Evolutionary conservation across 345 rosid species (phyloP).

Genomic region (Ceriops tagal): DNA sequence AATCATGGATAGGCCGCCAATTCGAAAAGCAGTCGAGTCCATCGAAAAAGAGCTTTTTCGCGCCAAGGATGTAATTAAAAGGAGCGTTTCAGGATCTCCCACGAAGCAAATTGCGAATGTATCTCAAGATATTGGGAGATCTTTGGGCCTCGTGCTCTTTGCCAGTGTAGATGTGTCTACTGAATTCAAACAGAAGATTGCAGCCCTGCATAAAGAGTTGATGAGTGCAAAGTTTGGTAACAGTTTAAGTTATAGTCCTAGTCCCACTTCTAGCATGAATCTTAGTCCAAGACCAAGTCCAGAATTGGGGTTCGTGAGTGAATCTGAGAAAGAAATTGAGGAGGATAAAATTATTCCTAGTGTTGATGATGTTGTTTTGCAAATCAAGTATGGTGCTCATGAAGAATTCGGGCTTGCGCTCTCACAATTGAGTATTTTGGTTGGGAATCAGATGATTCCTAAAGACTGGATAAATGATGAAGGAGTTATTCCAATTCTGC

Average conservation of each 20-base stretch:
- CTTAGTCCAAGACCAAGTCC: constrained; percentile 22
- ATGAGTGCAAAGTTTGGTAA: constrained; percentile 41
- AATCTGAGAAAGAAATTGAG: constrained; percentile 35
- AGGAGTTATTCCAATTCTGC: constrained; percentile 38
- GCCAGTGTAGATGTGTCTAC: constrained; percentile 38
- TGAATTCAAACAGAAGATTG: constrained; percentile 40
- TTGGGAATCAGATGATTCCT: constrained; percentile 26
- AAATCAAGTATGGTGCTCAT: constrained; percentile 52
- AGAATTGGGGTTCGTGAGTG: constrained; percentile 35
- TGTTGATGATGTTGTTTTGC: constrained; percentile 46
- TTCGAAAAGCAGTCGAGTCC: constrained; percentile 45
- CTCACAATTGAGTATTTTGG: constrained; percentile 27
- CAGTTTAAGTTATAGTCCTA: constrained; percentile 27
- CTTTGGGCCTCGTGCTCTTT: constrained; percentile 65
- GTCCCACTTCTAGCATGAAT: constrained; percentile 26
- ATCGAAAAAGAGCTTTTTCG: constrained; percentile 39
- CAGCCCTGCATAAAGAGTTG: constrained; percentile 46
- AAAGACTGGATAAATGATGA: constrained; percentile 48
- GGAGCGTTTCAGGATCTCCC: constrained; percentile 27
- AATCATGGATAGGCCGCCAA: constrained; percentile 35
- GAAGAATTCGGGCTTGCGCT: constrained; percentile 44
- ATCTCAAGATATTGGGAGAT: constrained; percentile 58
- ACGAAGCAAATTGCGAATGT: constrained; percentile 40
- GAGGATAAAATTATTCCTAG: constrained; percentile 38
- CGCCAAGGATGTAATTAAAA: constrained; percentile 37